Evolutionary conservation across 352 stramenopile genomes (phyloP).

Genomic region (Pythium diclinum): DNA sequence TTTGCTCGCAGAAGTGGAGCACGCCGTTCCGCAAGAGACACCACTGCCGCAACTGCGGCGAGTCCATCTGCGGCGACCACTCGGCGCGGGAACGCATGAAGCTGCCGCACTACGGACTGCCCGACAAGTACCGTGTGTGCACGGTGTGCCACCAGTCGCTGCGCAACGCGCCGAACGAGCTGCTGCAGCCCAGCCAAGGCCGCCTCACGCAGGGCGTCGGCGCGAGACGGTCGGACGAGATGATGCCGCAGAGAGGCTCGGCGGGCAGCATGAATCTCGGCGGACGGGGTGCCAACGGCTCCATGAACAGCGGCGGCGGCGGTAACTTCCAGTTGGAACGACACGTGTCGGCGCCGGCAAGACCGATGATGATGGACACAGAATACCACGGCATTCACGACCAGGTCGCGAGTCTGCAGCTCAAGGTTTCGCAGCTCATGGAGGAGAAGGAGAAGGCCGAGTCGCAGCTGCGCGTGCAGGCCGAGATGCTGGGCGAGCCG

Average conservation of each 20-base stretch:
- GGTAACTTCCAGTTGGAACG: slow-evolving; percentile 48
- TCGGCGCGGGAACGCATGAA: slow-evolving; percentile 79
- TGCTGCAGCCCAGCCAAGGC: slow-evolving; percentile 31
- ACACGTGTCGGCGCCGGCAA: slow-evolving; percentile 69
- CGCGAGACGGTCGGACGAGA: slow-evolving; percentile 55
- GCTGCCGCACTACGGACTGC: slow-evolving; percentile 78
- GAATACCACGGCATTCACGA: slow-evolving; percentile 61
- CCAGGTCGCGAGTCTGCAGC: slow-evolving; percentile 81
- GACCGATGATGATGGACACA: slow-evolving; percentile 31
- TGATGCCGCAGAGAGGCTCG: slow-evolving; percentile 13
- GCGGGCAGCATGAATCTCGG: slow-evolving; percentile 25
- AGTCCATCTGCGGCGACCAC: slow-evolving; percentile 84
- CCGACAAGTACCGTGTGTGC: slow-evolving; percentile 76
- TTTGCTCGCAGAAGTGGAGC: slow-evolving; percentile 79
- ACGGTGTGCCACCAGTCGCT: slow-evolving; percentile 78
- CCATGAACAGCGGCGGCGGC: slow-evolving; percentile 6
- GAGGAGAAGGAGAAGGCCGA: slow-evolving; percentile 84
- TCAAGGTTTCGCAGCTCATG: slow-evolving; percentile 79
- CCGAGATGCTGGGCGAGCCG: slow-evolving; percentile 50
- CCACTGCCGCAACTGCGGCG: slow-evolving; percentile 85
- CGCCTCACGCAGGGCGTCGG: slow-evolving; percentile 12
- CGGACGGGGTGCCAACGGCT: slow-evolving; percentile 17
- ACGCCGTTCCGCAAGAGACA: slow-evolving; percentile 78
- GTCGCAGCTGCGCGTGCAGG: slow-evolving; percentile 64
- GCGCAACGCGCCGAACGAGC: slow-evolving; percentile 47